A percentile compares a stretch with the other conserved stretches of the same genome.
These are phyloP conservation scores for Gamarada debralockiae DNA, from an alignment of 495 filamentous ascomycete genomes.

Conservation along the genomic window DNA sequence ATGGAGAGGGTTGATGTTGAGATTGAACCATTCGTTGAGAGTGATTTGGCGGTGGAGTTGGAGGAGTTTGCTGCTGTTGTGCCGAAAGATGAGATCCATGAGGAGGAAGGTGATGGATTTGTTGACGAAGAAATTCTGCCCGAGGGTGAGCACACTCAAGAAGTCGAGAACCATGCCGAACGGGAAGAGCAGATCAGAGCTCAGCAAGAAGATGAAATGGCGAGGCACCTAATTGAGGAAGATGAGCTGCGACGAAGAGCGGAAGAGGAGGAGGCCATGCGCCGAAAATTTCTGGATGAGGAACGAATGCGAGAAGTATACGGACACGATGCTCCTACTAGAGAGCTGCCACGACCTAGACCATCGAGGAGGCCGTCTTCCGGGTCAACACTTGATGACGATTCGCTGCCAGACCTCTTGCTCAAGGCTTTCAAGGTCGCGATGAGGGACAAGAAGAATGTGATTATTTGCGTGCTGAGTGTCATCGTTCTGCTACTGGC, in stretches of 20 bases:
- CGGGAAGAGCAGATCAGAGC: constrained; percentile 2
- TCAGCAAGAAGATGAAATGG: constrained; percentile 9
- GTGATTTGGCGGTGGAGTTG: constrained; percentile 36
- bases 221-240: neutral
- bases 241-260: constrained; percentile 13
- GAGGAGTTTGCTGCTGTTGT: constrained; percentile 34
- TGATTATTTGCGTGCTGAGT: constrained; percentile 61
- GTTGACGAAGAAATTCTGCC: constrained; percentile 26
- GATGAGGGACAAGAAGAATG: constrained; percentile 65
- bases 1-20: constrained; percentile 98
- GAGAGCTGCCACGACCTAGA: constrained; percentile 22
- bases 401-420: constrained; percentile 54
- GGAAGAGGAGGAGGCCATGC: constrained; percentile 25
- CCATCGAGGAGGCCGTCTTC: constrained; percentile 23
- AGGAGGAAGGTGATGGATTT: constrained; percentile 29
- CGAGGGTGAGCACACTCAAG: constrained; percentile 14
- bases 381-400: constrained; percentile 20
- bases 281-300: constrained; percentile 40
- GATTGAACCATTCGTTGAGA: constrained; percentile 60
- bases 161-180: constrained; percentile 4
- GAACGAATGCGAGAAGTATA: constrained; percentile 51
- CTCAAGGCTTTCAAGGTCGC: constrained; percentile 65
- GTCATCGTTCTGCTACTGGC: constrained; percentile 53
- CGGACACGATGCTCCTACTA: constrained; percentile 20
- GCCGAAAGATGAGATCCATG: constrained; percentile 18